Percentiles rank a stretch among this genome's conserved stretches.
phyloP scores from a whole-genome alignment of 768 basidiomycete species.

The Tylopilus intermedius region DNA sequence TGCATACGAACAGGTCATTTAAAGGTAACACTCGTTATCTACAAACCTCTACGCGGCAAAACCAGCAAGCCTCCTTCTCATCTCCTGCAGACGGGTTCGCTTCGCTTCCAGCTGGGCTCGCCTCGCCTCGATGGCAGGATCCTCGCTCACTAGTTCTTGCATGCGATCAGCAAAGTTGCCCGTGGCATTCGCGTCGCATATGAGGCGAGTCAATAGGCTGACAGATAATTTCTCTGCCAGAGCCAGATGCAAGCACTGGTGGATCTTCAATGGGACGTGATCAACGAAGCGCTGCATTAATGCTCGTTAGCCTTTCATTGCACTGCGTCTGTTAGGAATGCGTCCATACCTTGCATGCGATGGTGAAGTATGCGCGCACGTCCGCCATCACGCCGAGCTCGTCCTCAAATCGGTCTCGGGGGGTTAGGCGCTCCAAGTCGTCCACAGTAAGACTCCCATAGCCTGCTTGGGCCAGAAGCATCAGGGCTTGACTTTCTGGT shows the following conservation, averaged over 20 bases:
- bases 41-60: no score
- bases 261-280: slow-evolving; percentile 46
- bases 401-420: slow-evolving; percentile 31
- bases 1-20: no score
- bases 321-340: not conserved
- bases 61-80: no score
- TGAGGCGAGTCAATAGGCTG: slow-evolving; percentile 33
- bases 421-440: slow-evolving; percentile 27
- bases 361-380: slow-evolving; percentile 52
- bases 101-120: slow-evolving; percentile 33
- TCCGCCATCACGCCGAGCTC: slow-evolving; percentile 51
- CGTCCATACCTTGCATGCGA: slow-evolving; percentile 45
- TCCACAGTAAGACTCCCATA: slow-evolving; percentile 15
- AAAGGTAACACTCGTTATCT: no score
- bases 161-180: slow-evolving; percentile 29
- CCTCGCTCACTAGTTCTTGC: slow-evolving; percentile 43
- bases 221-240: slow-evolving; percentile 34
- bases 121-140: slow-evolving; percentile 33
- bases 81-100: slow-evolving; percentile 6
- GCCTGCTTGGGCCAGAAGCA: slow-evolving; percentile 28
- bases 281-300: slow-evolving; percentile 50
- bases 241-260: slow-evolving; percentile 39
- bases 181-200: slow-evolving; percentile 15
- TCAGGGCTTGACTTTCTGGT: slow-evolving; percentile 17
- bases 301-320: not conserved